Percentiles rank a stretch among this genome's conserved stretches.
Conservation (phyloP, 495 filamentous ascomycete genomes). For the Bombardia bombarda region DNA sequence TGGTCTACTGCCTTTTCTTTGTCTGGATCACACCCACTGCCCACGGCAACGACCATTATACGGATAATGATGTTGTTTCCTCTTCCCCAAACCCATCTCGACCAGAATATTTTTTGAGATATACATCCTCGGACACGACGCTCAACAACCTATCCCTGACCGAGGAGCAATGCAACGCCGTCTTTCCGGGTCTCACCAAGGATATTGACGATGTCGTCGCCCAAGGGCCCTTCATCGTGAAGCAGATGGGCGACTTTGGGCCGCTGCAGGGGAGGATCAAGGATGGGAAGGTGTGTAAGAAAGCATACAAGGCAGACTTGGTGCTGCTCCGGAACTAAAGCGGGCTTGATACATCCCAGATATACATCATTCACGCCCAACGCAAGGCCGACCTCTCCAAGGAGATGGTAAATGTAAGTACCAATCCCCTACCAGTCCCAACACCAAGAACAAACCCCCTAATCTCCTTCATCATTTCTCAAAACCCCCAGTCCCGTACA, state of each 20-base stretch:
- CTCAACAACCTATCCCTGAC: conserved; percentile 33
- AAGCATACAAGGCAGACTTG: no score
- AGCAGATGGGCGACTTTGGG: conserved; percentile 27
- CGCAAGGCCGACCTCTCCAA: conserved; percentile 25
- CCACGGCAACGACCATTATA: neutral
- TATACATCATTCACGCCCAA: conserved; percentile 38
- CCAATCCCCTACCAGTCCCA: neutral
- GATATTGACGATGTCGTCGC: conserved; percentile 38
- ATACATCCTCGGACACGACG: conserved; percentile 17
- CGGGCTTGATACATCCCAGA: conserved; percentile 11
- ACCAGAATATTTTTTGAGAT: no score
- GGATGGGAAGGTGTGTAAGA: conserved; percentile 28
- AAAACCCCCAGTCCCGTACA: conserved; percentile 29
- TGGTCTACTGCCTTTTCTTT: conserved; percentile 30
- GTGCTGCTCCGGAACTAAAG: no score
- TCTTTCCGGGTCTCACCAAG: conserved; percentile 38
- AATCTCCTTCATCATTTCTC: no score
- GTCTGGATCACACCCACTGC: conserved; percentile 10
- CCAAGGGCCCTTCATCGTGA: conserved; percentile 35
- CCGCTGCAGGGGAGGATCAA: conserved; percentile 35
- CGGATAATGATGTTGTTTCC: no score
- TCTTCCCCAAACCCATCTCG: no score
- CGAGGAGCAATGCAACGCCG: conserved; percentile 29
- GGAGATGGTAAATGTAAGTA: conserved; percentile 32
- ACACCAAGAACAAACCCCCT: neutral